Conservation (phyloP, 805 yeast species). For the Metschnikowia noctiluminum region DNA sequence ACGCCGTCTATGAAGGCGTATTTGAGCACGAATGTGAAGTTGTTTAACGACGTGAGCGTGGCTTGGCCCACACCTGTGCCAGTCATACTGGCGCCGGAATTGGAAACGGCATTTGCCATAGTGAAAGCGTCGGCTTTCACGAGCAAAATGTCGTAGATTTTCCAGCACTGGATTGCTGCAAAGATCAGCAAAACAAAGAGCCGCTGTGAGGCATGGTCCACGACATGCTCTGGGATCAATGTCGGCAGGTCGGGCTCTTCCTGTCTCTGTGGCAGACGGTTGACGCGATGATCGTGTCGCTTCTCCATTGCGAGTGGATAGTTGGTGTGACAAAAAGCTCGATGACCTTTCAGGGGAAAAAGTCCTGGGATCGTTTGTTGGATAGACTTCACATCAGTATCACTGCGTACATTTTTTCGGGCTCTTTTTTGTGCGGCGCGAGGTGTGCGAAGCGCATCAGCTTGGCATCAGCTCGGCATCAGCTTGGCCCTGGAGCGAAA, state of each 20-base stretch:
- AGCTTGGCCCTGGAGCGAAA: too few relatives aligned
- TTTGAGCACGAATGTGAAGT: conserved; percentile 59
- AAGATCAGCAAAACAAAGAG: conserved; percentile 63
- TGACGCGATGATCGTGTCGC: neutral
- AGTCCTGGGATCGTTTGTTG: too few relatives aligned
- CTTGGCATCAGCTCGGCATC: too few relatives aligned
- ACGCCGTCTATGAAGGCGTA: conserved; percentile 71
- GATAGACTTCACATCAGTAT: too few relatives aligned
- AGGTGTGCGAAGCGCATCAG: too few relatives aligned
- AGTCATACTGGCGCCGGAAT: too few relatives aligned
- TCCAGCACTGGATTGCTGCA: conserved; percentile 78
- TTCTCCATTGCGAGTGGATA: neutral
- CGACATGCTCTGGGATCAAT: conserved; percentile 58
- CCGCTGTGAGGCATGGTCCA: conserved; percentile 79
- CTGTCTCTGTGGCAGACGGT: neutral
- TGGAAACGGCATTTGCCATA: neutral
- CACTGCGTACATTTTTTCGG: too few relatives aligned
- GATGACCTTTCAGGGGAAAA: too few relatives aligned
- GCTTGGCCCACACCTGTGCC: too few relatives aligned
- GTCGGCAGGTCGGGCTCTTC: conserved; percentile 11
- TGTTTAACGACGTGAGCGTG: conserved; percentile 40
- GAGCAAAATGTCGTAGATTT: conserved; percentile 65
- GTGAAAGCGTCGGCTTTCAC: conserved; percentile 44
- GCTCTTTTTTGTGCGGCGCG: too few relatives aligned
- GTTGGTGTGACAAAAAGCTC: too few relatives aligned